phyloP scores from a whole-genome alignment of 371 early-diverging fungal genomes.

The Synchytrium microbalum region DNA sequence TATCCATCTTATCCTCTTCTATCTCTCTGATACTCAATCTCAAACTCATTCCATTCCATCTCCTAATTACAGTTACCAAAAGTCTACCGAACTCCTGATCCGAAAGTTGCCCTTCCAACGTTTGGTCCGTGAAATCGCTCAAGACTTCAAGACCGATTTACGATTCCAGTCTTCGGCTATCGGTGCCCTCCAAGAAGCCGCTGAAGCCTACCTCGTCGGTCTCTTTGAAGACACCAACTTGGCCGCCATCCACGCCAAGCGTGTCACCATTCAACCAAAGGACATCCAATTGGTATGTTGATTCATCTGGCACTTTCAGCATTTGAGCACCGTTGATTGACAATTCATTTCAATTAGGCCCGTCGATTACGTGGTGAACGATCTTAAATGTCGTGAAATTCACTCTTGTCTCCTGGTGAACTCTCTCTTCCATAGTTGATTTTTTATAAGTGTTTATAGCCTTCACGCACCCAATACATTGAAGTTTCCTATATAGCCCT shows the following conservation, averaged over 20 bases:
- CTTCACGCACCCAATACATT: too few relatives aligned
- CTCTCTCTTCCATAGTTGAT: too few relatives aligned
- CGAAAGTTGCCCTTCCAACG: slow-evolving; percentile 98
- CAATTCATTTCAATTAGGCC: slow-evolving; percentile 24
- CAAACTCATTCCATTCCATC: slow-evolving; percentile 69
- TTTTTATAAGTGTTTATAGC: too few relatives aligned
- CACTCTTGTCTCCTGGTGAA: too few relatives aligned
- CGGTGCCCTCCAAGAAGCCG: slow-evolving; percentile 95
- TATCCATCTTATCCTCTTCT: too few relatives aligned
- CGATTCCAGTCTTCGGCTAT: slow-evolving; percentile 96
- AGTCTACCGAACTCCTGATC: slow-evolving; percentile 95
- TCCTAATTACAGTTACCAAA: slow-evolving; percentile 94
- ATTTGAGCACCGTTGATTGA: neutral
- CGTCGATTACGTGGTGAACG: slow-evolving; percentile 39
- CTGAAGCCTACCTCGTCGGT: slow-evolving; percentile 91
- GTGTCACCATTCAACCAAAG: slow-evolving; percentile 99
- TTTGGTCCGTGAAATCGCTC: slow-evolving; percentile 91
- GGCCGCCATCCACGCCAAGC: slow-evolving; percentile 99
- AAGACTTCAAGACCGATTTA: slow-evolving; percentile 91
- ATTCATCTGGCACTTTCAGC: neutral
- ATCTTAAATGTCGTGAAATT: too few relatives aligned
- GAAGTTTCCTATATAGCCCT: too few relatives aligned
- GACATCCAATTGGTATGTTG: slow-evolving; percentile 86
- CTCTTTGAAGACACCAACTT: slow-evolving; percentile 98
- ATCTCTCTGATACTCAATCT: neutral